A percentile compares a stretch with the other conserved stretches of the same genome.
These are phyloP conservation scores for Polyplosphaeria fusca DNA, from an alignment of 495 filamentous ascomycete species.

Conservation along the genomic window DNA sequence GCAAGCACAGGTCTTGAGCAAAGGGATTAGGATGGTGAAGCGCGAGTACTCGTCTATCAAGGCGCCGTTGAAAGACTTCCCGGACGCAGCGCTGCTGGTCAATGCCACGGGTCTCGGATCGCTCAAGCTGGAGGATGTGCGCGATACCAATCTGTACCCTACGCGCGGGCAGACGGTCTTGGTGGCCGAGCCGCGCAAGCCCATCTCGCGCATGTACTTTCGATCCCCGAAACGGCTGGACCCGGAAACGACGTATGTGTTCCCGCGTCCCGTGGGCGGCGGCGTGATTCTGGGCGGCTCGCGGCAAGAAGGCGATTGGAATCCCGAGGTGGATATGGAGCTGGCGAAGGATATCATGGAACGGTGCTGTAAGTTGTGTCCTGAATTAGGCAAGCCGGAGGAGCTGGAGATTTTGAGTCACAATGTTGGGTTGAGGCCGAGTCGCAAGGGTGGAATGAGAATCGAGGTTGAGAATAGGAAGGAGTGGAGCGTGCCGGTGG, in stretches of 20 bases:
- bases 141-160: constrained; percentile 33
- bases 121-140: constrained; percentile 21
- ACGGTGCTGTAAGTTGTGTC: constrained; percentile 22
- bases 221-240: constrained; percentile 35
- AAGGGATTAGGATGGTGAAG: constrained; percentile 12
- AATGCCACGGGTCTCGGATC: constrained; percentile 30
- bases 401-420: constrained; percentile 30
- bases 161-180: constrained; percentile 46
- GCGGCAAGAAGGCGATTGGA: constrained; percentile 28
- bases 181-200: constrained; percentile 36
- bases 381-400: constrained; percentile 26
- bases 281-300: constrained; percentile 32
- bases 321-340: constrained; percentile 26
- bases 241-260: constrained; percentile 37
- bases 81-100: constrained; percentile 18
- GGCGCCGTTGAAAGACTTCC: constrained; percentile 17
- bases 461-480: constrained; percentile 24
- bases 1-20: constrained; percentile 18
- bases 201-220: constrained; percentile 37
- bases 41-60: constrained; percentile 12
- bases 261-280: constrained; percentile 27
- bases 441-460: constrained; percentile 20
- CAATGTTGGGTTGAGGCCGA: constrained; percentile 28
- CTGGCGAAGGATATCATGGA: constrained; percentile 29
- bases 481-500: constrained; percentile 9